These are phyloP conservation scores for Fusarium sp. DNA, from an alignment of 2,329 filamentous ascomycete genomes.

Conservation along the genomic window DNA sequence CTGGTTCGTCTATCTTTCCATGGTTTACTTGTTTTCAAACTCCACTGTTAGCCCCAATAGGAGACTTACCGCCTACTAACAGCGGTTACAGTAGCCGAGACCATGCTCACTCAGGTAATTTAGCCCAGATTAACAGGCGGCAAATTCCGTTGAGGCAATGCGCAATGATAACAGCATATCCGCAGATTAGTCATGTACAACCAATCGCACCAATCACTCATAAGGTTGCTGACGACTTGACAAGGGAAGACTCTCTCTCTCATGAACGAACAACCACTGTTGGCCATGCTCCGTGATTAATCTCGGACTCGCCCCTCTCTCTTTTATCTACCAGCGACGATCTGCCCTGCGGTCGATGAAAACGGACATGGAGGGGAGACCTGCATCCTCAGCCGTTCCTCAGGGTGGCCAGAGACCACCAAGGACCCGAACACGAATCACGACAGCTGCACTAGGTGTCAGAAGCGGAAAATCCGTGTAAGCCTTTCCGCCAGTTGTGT, in stretches of 20 bases:
- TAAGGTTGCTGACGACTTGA: neutral
- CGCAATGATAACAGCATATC: neutral
- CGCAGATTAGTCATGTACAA: neutral
- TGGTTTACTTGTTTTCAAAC: neutral
- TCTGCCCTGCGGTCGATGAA: neutral
- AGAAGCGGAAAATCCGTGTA: neutral
- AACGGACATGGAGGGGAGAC: neutral
- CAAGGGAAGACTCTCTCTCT: neutral
- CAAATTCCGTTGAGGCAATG: neutral
- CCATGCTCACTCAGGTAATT: neutral
- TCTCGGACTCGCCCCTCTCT: neutral
- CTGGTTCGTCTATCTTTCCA: neutral
- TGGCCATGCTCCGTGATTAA: neutral
- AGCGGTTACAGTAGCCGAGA: neutral
- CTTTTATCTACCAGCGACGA: neutral
- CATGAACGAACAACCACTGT: neutral
- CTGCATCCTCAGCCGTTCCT: neutral
- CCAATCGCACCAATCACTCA: neutral
- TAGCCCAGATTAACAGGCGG: neutral
- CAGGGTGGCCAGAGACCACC: neutral
- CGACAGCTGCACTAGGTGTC: neutral
- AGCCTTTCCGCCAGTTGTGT: neutral
- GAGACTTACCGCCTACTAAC: neutral
- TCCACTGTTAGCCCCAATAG: neutral
- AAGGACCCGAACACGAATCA: neutral